These are phyloP conservation scores for Boechera retrofracta DNA, from an alignment of 345 rosid genomes.

Conservation along the genomic window DNA sequence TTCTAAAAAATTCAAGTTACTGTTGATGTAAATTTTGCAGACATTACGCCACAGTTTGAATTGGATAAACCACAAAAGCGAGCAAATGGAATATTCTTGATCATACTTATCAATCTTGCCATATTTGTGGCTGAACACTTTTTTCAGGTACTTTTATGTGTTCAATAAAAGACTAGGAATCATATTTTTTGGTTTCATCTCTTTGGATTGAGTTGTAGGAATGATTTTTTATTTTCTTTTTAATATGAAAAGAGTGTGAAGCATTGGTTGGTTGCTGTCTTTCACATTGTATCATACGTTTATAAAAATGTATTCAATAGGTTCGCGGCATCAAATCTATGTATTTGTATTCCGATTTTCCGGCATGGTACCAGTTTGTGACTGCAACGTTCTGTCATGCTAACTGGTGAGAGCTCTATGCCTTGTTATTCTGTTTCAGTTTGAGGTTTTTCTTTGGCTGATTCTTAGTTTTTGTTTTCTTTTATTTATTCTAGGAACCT, in stretches of 20 bases:
- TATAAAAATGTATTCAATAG: slow-evolving; percentile 36
- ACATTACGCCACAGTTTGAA: slow-evolving; percentile 61
- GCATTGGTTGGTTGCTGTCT: too few relatives aligned
- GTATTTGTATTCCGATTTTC: slow-evolving; percentile 73
- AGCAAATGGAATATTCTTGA: slow-evolving; percentile 76
- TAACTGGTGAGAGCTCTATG: slow-evolving; percentile 66
- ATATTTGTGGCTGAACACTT: slow-evolving; percentile 75
- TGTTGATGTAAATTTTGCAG: slow-evolving; percentile 40
- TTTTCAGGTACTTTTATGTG: slow-evolving; percentile 56
- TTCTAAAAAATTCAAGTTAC: too few relatives aligned
- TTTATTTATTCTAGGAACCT: slow-evolving; percentile 64
- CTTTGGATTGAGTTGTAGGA: too few relatives aligned
- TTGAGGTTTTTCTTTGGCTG: too few relatives aligned
- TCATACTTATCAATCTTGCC: slow-evolving; percentile 78
- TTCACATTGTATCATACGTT: too few relatives aligned
- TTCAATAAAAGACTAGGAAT: too few relatives aligned
- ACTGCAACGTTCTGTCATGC: slow-evolving; percentile 92
- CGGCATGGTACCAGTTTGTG: slow-evolving; percentile 88
- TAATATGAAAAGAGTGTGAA: too few relatives aligned
- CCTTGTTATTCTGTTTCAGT: too few relatives aligned
- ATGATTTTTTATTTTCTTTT: too few relatives aligned
- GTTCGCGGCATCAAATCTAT: slow-evolving; percentile 62
- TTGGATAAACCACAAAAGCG: slow-evolving; percentile 60
- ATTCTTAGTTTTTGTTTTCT: background rate
- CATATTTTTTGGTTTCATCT: too few relatives aligned